Base-by-base conservation (phyloP, 108 stramenopile genomes). In the Cyclotella choctawhatcheeana region DNA sequence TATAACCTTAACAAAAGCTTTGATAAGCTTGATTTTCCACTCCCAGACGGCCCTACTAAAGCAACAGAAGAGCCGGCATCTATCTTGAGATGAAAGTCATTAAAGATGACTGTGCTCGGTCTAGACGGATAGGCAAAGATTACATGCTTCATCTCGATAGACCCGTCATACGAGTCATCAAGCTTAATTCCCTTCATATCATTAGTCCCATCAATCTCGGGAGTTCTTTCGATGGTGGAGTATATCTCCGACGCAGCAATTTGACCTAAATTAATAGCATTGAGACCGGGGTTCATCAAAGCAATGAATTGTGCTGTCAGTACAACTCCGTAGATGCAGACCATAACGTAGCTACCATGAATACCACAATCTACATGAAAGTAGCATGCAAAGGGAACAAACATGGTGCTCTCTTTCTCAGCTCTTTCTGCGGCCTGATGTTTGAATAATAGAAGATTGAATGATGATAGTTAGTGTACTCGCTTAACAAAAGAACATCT, bases 21-120 rank as follows among this genome's bases (percentile, higher is more conserved):
- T 44, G 84, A 64, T 8, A 82, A 43, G 31, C 81, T 81, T 4
- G 62, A 58, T 61, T 87, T 87, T 1, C 86, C 83, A 22, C 54
- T 64, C 8, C 86, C 84, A 24, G 62, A 75, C 1, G 84, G 85
- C 10, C 94, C 94, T 8, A 88, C 86, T 13, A 95, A 52, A 0
- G 90, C 94, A 20, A 89, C 70, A 24, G 87, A 62, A 37, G 76
- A 48, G 3, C 89, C 94, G 14, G 82, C 56, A 34, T 63, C 24
- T 30, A 91, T 74, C 14, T 59, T 50, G 12, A 92, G 58, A 48
- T 76, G 71, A 35, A 93, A 82, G 44, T 69, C 56, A 30, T 44
- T 50, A 17, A 89, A 78, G 3, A 88, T 64, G 26, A 44, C 29
- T 21, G 51, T 45, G 5, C 75, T 54, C 10, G 84, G 85, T 34